Percentiles rank a stretch among this genome's conserved stretches.
These are phyloP conservation scores for Lactarius deliciosus DNA, from an alignment of 768 basidiomycete genomes.

Conservation along the genomic window DNA sequence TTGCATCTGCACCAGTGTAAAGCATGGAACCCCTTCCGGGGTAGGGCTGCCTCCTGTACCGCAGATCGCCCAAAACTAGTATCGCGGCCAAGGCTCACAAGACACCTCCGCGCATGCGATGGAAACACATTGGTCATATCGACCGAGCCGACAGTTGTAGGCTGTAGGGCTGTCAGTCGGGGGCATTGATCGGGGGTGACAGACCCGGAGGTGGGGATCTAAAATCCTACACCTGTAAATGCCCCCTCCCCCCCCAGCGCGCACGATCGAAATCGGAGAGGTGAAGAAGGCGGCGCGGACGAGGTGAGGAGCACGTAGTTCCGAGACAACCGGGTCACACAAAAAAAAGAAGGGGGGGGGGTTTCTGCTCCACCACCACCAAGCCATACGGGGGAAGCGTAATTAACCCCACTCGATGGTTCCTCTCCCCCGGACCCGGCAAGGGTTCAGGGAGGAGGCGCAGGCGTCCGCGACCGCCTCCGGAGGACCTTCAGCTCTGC, in stretches of 20 bases:
- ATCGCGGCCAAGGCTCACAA: not conserved
- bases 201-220: not conserved
- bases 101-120: not conserved
- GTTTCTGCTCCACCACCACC: too few relatives aligned
- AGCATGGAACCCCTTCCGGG: not conserved
- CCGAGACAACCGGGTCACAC: not conserved
- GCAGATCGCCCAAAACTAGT: not conserved
- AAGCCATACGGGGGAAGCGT: too few relatives aligned
- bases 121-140: too few relatives aligned
- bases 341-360: too few relatives aligned
- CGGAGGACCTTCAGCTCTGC: conserved; percentile 29
- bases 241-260: not conserved
- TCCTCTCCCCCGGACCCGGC: not conserved
- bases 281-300: not conserved
- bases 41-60: not conserved
- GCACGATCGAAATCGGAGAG: not conserved
- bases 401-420: not conserved
- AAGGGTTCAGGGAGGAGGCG: not conserved
- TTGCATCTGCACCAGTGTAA: not conserved
- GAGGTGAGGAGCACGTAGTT: not conserved
- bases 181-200: not conserved
- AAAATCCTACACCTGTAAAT: not conserved
- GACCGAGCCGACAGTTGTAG: not conserved
- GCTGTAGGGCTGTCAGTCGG: not conserved
- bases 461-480: conserved; percentile 23